Base-by-base conservation (phyloP, 768 basidiomycete genomes). In the Trametes cubensis region DNA sequence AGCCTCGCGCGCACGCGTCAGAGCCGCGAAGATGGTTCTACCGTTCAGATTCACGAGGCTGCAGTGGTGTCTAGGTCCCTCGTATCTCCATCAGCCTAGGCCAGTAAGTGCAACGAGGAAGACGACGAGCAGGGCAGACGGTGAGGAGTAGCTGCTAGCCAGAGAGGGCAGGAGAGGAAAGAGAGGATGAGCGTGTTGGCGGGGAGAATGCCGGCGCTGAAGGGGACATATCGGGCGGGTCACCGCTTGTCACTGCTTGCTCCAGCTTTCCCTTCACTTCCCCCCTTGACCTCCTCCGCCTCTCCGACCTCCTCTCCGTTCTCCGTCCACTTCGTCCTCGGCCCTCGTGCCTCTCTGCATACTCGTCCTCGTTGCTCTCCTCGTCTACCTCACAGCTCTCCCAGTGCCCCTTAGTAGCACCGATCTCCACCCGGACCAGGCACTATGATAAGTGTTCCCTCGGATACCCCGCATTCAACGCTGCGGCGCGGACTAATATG, bases 371-470 rank as follows among this genome's bases (percentile, higher is more conserved):
- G 48, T 45, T 49, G n/a, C 55, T 34, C 30, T 46, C 42, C 50
- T 52, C 25, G 39, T 63, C 53, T 25, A 1, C 44, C 23, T n/a
- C 50, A 3, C 11, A 4, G 5, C 25, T 46, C 44, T n/a, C 38
- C 18, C n/a, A 17, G 23, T 20, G 23, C 6, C 17, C 21, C 25
- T 21, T 38, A 44, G 13, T 18, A 25, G 17, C 44, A 21, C 38
- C 34, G 18, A 39, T 28, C 23, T 45, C 48, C 8, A 38, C 10
- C n/a, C 25, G 34, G 20, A 54, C 48, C 38, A 49, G 44, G 18
- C 54, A 75, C 58, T 73, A 90, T 90, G 89, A 90, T 90, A 73
- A 86, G 88, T 74, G 52, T 62, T 55, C 45, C 18, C 51, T 21
- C 6, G 3, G 11, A 2, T 40, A 7, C 34, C 38, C 57, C 51